Percentiles rank a stretch among this genome's conserved stretches.
Evolutionary conservation across 2,329 filamentous ascomycete genomes (phyloP).

Genomic region (Pyrenophora seminiperda): DNA sequence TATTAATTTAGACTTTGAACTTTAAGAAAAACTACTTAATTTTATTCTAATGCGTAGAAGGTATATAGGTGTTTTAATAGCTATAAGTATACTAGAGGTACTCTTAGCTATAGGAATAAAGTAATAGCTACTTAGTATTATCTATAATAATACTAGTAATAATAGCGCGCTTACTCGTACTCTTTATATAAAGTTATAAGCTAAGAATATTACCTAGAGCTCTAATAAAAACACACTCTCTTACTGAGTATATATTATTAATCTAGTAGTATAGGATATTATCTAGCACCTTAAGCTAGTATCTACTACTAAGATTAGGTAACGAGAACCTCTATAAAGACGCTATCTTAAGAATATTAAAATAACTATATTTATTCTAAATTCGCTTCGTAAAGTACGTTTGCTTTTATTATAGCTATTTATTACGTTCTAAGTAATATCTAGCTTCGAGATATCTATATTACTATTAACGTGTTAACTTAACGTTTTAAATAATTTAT

Average conservation of each 20-base stretch:
- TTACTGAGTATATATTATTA: slow-evolving; percentile 10
- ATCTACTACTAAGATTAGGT: neutral
- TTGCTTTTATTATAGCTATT: too few relatives aligned
- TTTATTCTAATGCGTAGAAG: slow-evolving; percentile 5
- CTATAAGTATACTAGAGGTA: neutral
- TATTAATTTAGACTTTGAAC: slow-evolving; percentile 4
- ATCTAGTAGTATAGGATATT: slow-evolving; percentile 7
- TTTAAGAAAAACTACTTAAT: slow-evolving; percentile 8
- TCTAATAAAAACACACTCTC: slow-evolving; percentile 1
- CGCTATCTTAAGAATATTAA: too few relatives aligned
- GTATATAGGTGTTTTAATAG: slow-evolving; percentile 4
- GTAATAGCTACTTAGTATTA: too few relatives aligned
- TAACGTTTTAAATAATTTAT: too few relatives aligned
- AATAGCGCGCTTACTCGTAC: neutral
- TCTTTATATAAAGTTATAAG: neutral
- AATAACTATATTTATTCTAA: too few relatives aligned
- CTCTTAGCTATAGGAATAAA: neutral
- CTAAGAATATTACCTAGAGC: neutral
- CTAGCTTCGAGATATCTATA: too few relatives aligned
- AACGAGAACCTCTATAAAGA: too few relatives aligned
- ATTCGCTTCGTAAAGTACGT: too few relatives aligned
- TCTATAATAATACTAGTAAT: slow-evolving; percentile 4
- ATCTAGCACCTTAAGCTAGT: slow-evolving; percentile 2
- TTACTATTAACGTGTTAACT: too few relatives aligned
- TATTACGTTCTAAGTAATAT: too few relatives aligned